These are phyloP conservation scores for Rhodotorula toruloides DNA, from an alignment of 768 basidiomycete species.

Conservation along the genomic window DNA sequence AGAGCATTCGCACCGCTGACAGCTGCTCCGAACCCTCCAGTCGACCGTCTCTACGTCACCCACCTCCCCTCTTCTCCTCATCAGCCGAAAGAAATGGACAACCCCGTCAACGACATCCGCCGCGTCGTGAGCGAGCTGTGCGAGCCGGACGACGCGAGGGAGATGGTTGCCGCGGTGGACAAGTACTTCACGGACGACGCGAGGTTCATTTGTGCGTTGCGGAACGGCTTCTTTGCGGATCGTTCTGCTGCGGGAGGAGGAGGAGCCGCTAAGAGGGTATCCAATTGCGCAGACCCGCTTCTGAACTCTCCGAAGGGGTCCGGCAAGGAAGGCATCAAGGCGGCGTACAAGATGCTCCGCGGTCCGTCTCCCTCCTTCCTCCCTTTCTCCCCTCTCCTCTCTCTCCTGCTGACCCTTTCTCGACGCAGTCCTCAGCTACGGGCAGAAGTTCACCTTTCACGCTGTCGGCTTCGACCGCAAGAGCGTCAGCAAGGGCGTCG, in stretches of 20 bases:
- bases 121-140: slow-evolving; percentile 18
- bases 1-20: too few relatives aligned
- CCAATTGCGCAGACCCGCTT: slow-evolving; percentile 13
- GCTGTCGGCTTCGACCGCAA: slow-evolving; percentile 9
- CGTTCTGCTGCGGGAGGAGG: not conserved
- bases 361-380: not conserved
- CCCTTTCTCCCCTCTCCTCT: not conserved
- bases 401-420: not conserved
- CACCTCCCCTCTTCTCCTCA: not conserved
- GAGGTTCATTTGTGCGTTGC: not conserved
- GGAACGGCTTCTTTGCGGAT: not conserved
- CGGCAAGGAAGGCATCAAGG: slow-evolving; percentile 30
- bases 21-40: too few relatives aligned
- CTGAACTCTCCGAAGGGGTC: slow-evolving; percentile 15
- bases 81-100: slow-evolving; percentile 7
- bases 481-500: slow-evolving; percentile 9
- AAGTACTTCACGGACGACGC: slow-evolving; percentile 28
- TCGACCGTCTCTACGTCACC: not conserved
- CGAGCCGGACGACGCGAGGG: not conserved
- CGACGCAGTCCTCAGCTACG: slow-evolving; percentile 21
- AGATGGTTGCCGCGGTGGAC: slow-evolving; percentile 23
- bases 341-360: slow-evolving; percentile 27
- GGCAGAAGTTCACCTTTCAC: slow-evolving; percentile 28
- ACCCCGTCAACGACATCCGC: slow-evolving; percentile 15
- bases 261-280: not conserved